A percentile compares a stretch with the other conserved stretches of the same genome.
Conservation (phyloP, 2,329 filamentous ascomycete species). For the Leptoxyphium fumago region DNA sequence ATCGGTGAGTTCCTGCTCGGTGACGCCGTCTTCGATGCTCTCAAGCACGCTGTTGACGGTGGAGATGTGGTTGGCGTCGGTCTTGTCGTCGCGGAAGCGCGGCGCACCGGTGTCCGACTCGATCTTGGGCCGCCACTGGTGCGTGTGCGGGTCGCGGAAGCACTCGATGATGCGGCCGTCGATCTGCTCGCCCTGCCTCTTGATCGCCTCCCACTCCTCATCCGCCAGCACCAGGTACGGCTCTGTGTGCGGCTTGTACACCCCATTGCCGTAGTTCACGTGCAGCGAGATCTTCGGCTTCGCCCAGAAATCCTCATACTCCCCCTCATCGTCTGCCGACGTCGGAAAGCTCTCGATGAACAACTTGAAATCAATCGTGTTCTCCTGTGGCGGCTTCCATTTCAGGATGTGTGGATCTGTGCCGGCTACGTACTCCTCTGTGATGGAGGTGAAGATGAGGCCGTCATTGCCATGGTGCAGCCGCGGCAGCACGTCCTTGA, state of each 20-base stretch:
- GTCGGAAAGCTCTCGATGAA: constrained; percentile 56
- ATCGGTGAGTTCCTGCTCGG: constrained; percentile 62
- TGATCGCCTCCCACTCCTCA: constrained; percentile 72
- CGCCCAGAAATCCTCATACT: constrained; percentile 62
- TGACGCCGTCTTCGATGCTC: constrained; percentile 76
- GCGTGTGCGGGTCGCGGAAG: constrained; percentile 53
- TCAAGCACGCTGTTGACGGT: constrained; percentile 78
- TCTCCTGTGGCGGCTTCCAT: constrained; percentile 93
- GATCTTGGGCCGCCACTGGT: constrained; percentile 60
- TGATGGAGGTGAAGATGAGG: constrained; percentile 91
- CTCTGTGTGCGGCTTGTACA: constrained; percentile 36
- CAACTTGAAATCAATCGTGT: constrained; percentile 84
- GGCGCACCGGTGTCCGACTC: constrained; percentile 36
- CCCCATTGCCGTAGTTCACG: constrained; percentile 48
- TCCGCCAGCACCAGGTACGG: constrained; percentile 58
- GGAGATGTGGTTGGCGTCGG: constrained; percentile 73
- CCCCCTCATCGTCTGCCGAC: constrained; percentile 56
- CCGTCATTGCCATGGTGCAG: constrained; percentile 91
- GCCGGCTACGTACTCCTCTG: constrained; percentile 71
- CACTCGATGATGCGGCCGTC: constrained; percentile 84
- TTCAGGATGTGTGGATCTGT: constrained; percentile 92
- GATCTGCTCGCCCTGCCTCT: constrained; percentile 57
- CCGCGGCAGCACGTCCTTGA: constrained; percentile 66
- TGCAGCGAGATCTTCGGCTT: constrained; percentile 60
- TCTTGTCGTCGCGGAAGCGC: constrained; percentile 85